These are phyloP conservation scores for Naganishia vaughanmartiniae DNA, from an alignment of 768 basidiomycete species.

Conservation along the genomic window DNA sequence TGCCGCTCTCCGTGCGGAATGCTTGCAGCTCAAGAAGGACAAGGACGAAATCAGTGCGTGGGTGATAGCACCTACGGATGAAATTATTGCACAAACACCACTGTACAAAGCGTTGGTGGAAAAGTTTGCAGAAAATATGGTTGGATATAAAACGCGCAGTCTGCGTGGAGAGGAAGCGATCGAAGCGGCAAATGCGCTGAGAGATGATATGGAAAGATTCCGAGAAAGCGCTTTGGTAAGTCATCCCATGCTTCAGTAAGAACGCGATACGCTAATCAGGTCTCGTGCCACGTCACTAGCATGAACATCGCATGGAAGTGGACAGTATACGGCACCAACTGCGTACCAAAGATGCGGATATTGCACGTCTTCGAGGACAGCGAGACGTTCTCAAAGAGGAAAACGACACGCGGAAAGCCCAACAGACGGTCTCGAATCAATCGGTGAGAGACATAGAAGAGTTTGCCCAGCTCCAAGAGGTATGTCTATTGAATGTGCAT, in stretches of 20 bases:
- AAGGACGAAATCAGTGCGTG: slow-evolving; percentile 18
- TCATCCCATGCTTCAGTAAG: background rate
- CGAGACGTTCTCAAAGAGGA: slow-evolving; percentile 61
- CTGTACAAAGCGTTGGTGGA: slow-evolving; percentile 18
- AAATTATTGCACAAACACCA: slow-evolving; percentile 19
- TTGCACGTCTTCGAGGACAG: slow-evolving; percentile 51
- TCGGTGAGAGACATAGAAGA: slow-evolving; percentile 13
- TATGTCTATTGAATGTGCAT: slow-evolving; percentile 38
- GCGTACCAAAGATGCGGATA: slow-evolving; percentile 47
- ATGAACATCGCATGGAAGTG: slow-evolving; percentile 47
- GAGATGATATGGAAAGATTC: slow-evolving; percentile 20
- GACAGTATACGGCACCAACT: slow-evolving; percentile 55
- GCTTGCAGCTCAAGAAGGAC: slow-evolving; percentile 2
- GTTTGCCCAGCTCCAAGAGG: slow-evolving; percentile 54
- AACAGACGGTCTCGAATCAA: slow-evolving; percentile 56
- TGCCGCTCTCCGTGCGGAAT: slow-evolving; percentile 18
- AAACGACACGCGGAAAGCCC: slow-evolving; percentile 65
- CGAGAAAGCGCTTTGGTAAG: slow-evolving; percentile 2
- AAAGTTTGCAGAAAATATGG: slow-evolving; percentile 23
- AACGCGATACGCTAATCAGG: background rate
- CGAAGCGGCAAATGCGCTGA: slow-evolving; percentile 12
- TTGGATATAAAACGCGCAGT: slow-evolving; percentile 2
- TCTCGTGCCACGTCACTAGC: background rate
- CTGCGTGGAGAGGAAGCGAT: slow-evolving; percentile 15
- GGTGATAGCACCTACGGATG: slow-evolving; percentile 21